Evolutionary conservation across 164 flowering plant genomes (phyloP).

Genomic region (Cinnamomum chago): DNA sequence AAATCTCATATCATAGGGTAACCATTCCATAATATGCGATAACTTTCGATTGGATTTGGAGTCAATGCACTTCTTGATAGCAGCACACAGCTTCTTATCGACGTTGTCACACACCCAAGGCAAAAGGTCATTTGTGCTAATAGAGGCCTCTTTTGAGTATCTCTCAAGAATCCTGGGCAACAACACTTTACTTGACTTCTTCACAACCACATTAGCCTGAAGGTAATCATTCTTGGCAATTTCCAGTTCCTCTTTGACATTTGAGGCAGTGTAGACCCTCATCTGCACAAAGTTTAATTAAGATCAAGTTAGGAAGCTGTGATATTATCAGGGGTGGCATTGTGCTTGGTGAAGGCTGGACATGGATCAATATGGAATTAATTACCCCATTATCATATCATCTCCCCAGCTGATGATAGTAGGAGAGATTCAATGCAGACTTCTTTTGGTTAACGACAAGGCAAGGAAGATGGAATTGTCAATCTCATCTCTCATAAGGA

Average conservation of each 20-base stretch:
- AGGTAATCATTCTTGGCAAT: slow-evolving; percentile 68
- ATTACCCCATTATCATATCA: no score
- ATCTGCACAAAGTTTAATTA: slow-evolving; percentile 35
- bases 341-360: no score
- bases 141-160: slow-evolving; percentile 53
- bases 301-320: no score
- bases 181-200: slow-evolving; percentile 65
- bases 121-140: slow-evolving; percentile 49
- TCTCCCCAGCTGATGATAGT: no score
- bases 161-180: slow-evolving; percentile 71
- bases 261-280: slow-evolving; percentile 64
- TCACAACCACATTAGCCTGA: slow-evolving; percentile 61
- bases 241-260: slow-evolving; percentile 58
- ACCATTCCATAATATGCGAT: slow-evolving; percentile 70
- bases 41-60: slow-evolving; percentile 36
- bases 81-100: slow-evolving; percentile 59
- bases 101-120: slow-evolving; percentile 59
- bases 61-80: slow-evolving; percentile 53
- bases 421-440: no score
- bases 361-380: no score
- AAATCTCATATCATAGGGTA: slow-evolving; percentile 67
- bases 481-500: no score
- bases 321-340: no score
- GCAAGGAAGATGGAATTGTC: no score
- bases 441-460: no score